Evolutionary conservation across 345 rosid species (phyloP).

Genomic region (Brassica nigra): DNA sequence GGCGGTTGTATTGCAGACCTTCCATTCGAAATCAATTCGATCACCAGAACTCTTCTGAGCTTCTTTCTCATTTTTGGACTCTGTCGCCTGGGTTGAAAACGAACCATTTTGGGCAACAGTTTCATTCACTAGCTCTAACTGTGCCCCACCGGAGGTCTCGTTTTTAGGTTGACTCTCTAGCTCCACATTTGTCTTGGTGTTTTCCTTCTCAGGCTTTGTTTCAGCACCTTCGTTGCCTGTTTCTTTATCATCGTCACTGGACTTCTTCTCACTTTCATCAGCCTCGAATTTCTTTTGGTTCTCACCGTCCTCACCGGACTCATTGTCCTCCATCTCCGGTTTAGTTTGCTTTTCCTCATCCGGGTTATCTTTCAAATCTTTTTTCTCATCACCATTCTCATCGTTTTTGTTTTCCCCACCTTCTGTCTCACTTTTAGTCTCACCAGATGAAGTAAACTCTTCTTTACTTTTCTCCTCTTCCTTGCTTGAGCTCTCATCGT

Average conservation of each 20-base stretch:
- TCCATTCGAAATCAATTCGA: slow-evolving; percentile 61
- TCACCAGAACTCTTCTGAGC: slow-evolving; percentile 54
- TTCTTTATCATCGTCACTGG: slow-evolving; percentile 37
- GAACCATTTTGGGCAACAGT: slow-evolving; percentile 66
- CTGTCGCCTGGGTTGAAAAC: slow-evolving; percentile 87
- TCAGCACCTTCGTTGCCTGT: slow-evolving; percentile 47
- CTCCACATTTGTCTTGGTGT: slow-evolving; percentile 43
- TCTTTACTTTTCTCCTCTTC: slow-evolving; percentile 48
- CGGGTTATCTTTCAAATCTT: slow-evolving; percentile 48
- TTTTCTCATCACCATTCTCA: slow-evolving; percentile 46
- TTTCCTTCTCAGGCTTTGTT: slow-evolving; percentile 41
- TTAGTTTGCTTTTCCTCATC: slow-evolving; percentile 50
- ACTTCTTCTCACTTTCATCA: slow-evolving; percentile 43
- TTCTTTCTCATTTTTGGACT: slow-evolving; percentile 88
- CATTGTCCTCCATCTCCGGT: slow-evolving; percentile 45
- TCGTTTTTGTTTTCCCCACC: slow-evolving; percentile 39
- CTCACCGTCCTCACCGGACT: slow-evolving; percentile 46
- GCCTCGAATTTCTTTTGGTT: slow-evolving; percentile 46
- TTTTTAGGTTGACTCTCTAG: slow-evolving; percentile 50
- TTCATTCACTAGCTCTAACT: slow-evolving; percentile 84
- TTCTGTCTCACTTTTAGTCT: slow-evolving; percentile 6
- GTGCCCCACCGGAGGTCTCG: slow-evolving; percentile 59
- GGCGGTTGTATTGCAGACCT: slow-evolving; percentile 79
- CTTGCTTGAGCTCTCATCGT: slow-evolving; percentile 45
- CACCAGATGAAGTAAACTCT: slow-evolving; percentile 47